These are phyloP conservation scores for Teratosphaeria zuluensis DNA, from an alignment of 2,329 filamentous ascomycete genomes.

Conservation along the genomic window DNA sequence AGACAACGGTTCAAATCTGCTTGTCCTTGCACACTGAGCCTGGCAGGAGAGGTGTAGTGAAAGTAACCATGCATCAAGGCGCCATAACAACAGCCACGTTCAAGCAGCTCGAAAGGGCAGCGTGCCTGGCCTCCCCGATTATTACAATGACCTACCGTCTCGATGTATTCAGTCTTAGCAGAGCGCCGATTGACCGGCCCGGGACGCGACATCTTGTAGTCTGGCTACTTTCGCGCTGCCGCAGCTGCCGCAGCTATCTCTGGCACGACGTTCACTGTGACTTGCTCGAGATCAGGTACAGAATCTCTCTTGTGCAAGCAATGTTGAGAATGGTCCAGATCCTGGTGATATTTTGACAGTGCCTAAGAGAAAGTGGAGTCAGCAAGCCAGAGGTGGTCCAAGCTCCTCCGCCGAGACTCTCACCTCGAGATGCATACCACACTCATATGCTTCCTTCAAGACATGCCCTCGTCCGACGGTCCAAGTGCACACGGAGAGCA, in stretches of 20 bases:
- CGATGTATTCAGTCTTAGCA: constrained; percentile 87
- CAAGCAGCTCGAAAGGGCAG: background rate
- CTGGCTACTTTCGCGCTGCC: background rate
- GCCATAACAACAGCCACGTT: background rate
- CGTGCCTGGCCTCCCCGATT: background rate
- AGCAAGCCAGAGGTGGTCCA: background rate
- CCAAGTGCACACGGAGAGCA: background rate
- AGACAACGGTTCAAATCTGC: constrained; percentile 85
- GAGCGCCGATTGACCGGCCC: constrained; percentile 42
- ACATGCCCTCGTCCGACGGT: background rate
- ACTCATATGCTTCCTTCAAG: background rate
- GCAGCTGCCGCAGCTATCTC: background rate
- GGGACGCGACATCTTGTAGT: constrained; percentile 31
- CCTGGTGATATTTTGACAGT: background rate
- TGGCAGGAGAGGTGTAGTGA: background rate
- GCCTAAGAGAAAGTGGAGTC: background rate
- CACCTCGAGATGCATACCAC: no score
- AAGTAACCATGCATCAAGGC: background rate
- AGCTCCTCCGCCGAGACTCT: background rate
- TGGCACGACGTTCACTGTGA: background rate
- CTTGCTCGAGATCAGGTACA: no score
- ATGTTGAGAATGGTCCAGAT: background rate
- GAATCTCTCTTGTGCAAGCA: background rate
- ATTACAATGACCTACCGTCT: constrained; percentile 57
- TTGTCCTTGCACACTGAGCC: constrained; percentile 65